Base-by-base conservation (phyloP, 495 filamentous ascomycete genomes). In the Bryoglossum gracile region DNA sequence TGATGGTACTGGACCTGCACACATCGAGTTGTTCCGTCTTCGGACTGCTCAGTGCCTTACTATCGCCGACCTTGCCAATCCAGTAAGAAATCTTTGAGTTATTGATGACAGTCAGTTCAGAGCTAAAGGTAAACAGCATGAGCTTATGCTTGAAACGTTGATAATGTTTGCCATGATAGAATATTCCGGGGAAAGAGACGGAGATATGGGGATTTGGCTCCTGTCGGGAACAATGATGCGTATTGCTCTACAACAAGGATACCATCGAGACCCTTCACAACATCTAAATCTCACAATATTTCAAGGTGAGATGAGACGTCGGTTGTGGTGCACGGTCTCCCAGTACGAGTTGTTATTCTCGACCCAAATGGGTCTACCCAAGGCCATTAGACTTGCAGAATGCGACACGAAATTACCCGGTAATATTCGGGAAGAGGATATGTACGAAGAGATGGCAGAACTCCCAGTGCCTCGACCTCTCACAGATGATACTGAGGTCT, bases 271-370 rank as follows among this genome's bases (percentile, higher is more conserved):
- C 38, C 66, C 72, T 11, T 65, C 58, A 36, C 65, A 66, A 36
- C 58, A 72, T 24, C 60, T 66, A 23, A 65, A 65, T 22, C 74
- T 85, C 34, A 70, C 76, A 0, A 60, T 70, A 0, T 76, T 77
- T 38, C 60, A 74, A 16, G 75, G 71, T 2, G 77, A 82, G 59
- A 78, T 78, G 68, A 65, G 78, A n/a, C 65, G 76, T 19, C 68
- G 78, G 13, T 54, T 74, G 22, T 82, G 78, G 78, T 62, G 68
- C 37, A 47, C 68, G 1, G 43, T 54, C 14, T 30, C 6, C 3
- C 51, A 54, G n/a, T 51, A 58, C 18, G 55, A 58, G 4, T 47
- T 58, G 4, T 18, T 58, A 17, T 54, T 53, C 19, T 54, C 46
- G 5, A 43, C 46, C 17, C 50, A 41, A 25, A 34, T 54, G 4